These are phyloP conservation scores for Ganoderma resinaceum DNA, from an alignment of 1,284 basidiomycete species.

Conservation along the genomic window DNA sequence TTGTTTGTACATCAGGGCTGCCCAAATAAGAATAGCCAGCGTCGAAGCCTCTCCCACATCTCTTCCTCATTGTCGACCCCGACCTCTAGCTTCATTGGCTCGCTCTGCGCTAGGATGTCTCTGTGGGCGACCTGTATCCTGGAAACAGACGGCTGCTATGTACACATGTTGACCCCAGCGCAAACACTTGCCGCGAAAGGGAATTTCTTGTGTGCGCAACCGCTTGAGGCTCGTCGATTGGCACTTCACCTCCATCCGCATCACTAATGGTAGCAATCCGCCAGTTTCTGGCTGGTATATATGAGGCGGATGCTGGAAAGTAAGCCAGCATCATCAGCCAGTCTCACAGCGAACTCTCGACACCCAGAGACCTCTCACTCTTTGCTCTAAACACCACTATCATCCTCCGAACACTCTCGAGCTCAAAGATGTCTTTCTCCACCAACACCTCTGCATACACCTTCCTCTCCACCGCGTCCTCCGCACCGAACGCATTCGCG, in stretches of 20 bases:
- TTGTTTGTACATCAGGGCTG: neutral
- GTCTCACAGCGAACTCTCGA: slow-evolving; percentile 9
- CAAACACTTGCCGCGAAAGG: slow-evolving; percentile 1
- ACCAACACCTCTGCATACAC: slow-evolving; percentile 22
- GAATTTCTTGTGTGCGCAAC: slow-evolving; percentile 2
- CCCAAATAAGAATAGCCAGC: neutral
- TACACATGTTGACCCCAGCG: neutral
- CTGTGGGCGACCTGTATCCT: slow-evolving; percentile 8
- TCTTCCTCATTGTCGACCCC: neutral
- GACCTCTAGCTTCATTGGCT: slow-evolving; percentile 5
- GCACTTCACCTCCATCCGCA: slow-evolving; percentile 4
- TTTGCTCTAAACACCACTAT: slow-evolving; percentile 5
- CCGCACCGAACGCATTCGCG: slow-evolving; percentile 35
- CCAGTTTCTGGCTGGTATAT: neutral
- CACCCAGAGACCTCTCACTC: neutral
- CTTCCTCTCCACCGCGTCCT: slow-evolving; percentile 27
- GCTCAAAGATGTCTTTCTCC: slow-evolving; percentile 29
- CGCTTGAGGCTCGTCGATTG: neutral
- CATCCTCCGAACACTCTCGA: neutral
- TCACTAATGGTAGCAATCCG: neutral
- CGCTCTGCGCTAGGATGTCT: neutral
- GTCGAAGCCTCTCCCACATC: neutral
- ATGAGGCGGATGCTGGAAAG: neutral
- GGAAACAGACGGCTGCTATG: neutral
- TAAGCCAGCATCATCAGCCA: slow-evolving; percentile 14